phyloP scores from a whole-genome alignment of 1,139 yeast species.

The Suhomyces wounanorum region DNA sequence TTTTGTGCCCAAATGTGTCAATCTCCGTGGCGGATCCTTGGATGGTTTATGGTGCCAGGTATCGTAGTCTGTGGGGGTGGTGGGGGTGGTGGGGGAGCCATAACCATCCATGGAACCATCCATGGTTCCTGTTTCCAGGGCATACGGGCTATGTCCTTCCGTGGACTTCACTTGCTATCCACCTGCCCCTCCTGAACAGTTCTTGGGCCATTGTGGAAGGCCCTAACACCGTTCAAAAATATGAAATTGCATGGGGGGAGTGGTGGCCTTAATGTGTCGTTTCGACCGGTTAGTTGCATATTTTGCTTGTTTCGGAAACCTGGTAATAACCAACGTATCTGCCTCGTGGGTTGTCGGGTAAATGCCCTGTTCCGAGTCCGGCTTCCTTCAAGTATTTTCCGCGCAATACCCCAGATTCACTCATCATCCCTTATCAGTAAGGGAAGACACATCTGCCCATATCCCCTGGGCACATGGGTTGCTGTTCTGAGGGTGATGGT shows the following conservation, averaged over 20 bases:
- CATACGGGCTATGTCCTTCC: not conserved
- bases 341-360: not conserved
- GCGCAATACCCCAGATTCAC: not conserved
- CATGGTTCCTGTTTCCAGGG: not conserved
- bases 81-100: too few relatives aligned
- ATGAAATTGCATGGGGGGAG: not conserved
- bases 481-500: too few relatives aligned
- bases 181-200: not conserved
- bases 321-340: not conserved
- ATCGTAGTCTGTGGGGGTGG: too few relatives aligned
- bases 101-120: too few relatives aligned
- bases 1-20: not conserved
- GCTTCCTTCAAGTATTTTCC: not conserved
- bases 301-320: not conserved
- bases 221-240: too few relatives aligned
- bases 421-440: not conserved
- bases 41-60: too few relatives aligned
- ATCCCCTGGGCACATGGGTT: not conserved
- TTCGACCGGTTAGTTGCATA: not conserved
- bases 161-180: not conserved
- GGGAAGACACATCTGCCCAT: not conserved
- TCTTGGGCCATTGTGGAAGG: not conserved
- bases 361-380: not conserved
- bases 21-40: not conserved
- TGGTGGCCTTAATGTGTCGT: not conserved